phyloP scores from a whole-genome alignment of 768 basidiomycete species.

The Kwoniella sp. region DNA sequence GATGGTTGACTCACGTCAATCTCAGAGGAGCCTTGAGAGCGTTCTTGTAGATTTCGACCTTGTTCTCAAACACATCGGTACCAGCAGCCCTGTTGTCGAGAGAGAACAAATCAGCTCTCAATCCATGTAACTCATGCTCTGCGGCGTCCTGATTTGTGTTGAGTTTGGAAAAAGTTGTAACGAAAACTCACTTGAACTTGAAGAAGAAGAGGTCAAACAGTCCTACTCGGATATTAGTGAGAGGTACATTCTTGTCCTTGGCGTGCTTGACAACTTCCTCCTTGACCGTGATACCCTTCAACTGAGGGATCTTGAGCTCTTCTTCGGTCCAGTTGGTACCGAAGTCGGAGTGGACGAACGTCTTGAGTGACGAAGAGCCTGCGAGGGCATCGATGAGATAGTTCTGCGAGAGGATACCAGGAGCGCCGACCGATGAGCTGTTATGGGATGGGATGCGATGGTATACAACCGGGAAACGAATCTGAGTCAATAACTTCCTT shows the following conservation, averaged over 20 bases:
- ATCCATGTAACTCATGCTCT: no score
- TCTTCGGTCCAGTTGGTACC: constrained; percentile 24
- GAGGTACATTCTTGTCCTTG: constrained; percentile 13
- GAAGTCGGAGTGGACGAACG: constrained; percentile 27
- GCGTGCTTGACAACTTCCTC: constrained; percentile 6
- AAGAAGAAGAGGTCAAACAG: constrained; percentile 19
- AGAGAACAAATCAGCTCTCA: no score
- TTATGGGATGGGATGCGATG: background rate
- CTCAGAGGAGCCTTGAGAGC: constrained; percentile 5
- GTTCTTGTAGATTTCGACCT: constrained; percentile 13
- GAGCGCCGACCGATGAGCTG: constrained; percentile 24
- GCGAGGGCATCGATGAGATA: constrained; percentile 14
- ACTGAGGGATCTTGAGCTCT: constrained; percentile 6
- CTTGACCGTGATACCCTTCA: constrained; percentile 12
- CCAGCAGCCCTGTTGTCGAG: constrained; percentile 18
- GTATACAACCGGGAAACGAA: background rate
- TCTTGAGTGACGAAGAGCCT: constrained; percentile 12
- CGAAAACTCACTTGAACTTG: constrained; percentile 18
- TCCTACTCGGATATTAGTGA: constrained; percentile 13
- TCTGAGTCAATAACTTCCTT: background rate
- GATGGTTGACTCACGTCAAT: constrained; percentile 18
- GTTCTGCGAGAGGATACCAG: constrained; percentile 9
- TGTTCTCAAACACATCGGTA: constrained; percentile 25
- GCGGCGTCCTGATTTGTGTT: no score
- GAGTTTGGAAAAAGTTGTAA: background rate